phyloP scores from a whole-genome alignment of 2,329 filamentous ascomycete species.

The Verticillium tricorpus region DNA sequence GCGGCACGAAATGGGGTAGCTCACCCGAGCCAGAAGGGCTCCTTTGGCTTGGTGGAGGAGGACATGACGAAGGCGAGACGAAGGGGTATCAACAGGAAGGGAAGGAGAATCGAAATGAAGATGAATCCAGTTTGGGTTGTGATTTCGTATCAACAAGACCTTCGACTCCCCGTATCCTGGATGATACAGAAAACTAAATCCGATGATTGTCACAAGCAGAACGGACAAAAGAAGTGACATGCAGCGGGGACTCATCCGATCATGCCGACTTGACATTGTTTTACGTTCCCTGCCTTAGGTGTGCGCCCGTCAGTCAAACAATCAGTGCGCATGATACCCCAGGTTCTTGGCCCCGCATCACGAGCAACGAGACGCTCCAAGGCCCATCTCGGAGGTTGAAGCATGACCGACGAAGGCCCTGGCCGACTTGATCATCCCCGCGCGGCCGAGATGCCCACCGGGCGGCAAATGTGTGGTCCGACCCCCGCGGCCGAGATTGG shows the following conservation, averaged over 20 bases:
- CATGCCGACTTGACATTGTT: not conserved
- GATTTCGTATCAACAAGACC: no score
- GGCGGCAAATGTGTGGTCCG: not conserved
- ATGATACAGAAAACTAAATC: not conserved
- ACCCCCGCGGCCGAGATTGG: not conserved
- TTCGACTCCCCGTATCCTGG: not conserved
- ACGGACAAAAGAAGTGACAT: not conserved
- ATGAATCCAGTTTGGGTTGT: not conserved
- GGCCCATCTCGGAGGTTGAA: not conserved
- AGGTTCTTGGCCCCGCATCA: not conserved
- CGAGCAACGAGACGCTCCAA: not conserved
- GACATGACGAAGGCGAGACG: not conserved
- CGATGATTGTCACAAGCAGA: not conserved
- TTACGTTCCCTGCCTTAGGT: not conserved
- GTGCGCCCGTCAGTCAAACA: not conserved
- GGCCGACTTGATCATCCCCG: not conserved
- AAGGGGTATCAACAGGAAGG: not conserved
- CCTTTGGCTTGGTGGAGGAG: constrained; percentile 22
- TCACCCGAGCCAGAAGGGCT: constrained; percentile 41
- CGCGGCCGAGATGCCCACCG: not conserved
- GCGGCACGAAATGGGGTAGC: constrained; percentile 2
- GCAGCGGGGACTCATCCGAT: not conserved
- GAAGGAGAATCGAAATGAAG: not conserved
- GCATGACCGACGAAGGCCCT: not conserved
- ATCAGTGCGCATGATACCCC: not conserved